Conservation (phyloP, 192 early-diverging fungal genomes). For the Piromyces sp. region DNA sequence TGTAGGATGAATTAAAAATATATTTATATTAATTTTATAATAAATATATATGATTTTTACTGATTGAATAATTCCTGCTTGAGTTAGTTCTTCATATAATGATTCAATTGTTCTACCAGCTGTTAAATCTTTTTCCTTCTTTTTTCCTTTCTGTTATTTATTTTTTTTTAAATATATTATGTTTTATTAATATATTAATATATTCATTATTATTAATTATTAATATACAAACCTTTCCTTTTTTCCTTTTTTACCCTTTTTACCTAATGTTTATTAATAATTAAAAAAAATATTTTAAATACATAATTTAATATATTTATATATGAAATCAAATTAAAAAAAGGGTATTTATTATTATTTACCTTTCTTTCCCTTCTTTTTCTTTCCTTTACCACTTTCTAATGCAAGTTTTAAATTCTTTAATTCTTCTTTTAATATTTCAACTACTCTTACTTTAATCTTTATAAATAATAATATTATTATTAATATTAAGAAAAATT, state of each 20-base stretch:
- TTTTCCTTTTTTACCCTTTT: conserved; percentile 29
- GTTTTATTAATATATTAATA: background rate
- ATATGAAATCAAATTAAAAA: no score
- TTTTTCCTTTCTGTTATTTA: conserved; percentile 18
- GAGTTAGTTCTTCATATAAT: conserved; percentile 32
- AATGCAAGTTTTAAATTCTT: conserved; percentile 39
- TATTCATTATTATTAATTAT: background rate
- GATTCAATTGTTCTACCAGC: conserved; percentile 40
- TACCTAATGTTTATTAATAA: background rate
- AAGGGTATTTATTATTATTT: no score
- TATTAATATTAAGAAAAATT: background rate
- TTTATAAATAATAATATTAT: background rate
- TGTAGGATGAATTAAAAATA: no score
- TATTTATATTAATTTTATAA: no score
- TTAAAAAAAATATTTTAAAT: no score
- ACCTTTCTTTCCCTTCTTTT: conserved; percentile 4
- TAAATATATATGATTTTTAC: conserved; percentile 1
- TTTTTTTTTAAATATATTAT: background rate
- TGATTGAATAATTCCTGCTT: conserved; percentile 31
- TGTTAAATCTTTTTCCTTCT: conserved; percentile 47
- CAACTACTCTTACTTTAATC: conserved; percentile 39
- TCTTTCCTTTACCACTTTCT: conserved; percentile 11
- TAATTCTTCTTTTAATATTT: conserved; percentile 38
- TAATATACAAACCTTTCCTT: conserved; percentile 14
- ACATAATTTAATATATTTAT: no score